Base-by-base conservation (phyloP, 2,329 filamentous ascomycete species). In the Acrodontium crateriforme region DNA sequence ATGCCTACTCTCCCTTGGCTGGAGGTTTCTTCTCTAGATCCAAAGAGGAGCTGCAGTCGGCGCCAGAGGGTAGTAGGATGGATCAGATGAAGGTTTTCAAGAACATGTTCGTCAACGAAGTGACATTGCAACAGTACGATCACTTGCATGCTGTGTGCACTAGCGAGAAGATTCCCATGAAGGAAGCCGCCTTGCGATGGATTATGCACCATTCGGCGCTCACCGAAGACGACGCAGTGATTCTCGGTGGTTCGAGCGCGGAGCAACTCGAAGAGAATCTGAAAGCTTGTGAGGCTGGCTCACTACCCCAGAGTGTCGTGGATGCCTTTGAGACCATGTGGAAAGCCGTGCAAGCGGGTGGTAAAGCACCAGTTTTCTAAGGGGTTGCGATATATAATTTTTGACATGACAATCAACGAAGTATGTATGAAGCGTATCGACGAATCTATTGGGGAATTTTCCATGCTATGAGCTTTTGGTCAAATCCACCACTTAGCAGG, bases 401-500 rank as follows among this genome's bases (percentile, higher is more conserved):
- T 3, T 42, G 27, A 31, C 7, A 12, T 17, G 3, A 7, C 11
- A 4, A 16, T 10, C 16, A 3, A 11, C n/a, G 10, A 18, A 9
- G 14, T 15, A 27, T 9, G 6, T 18, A 9, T 18, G 10, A 13
- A 11, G 9, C 11, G 13, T n/a, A 15, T 18, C 20, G 4, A 12
- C 20, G 13, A 5, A 8, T 22, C 20, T 22, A 22, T 12, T 4
- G 10, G 8, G 20, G 8, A n/a, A 28, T 28, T 32, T 50, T 58
- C 72, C 72, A 76, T 18, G 74, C 47, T 36, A 75, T 59, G 35
- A 76, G 49, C 36, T 53, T 63, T 42, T 69, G 69, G 52, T 77
- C 72, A 49, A 76, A 77, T 1, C 71, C 73, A 14, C 72, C 72
- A 50, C 67, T 74, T 16, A 76, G 56, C 29, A 76, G 42, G 48